Conservation (phyloP, 352 stramenopile species). For the Globisporangium barbulae region DNA sequence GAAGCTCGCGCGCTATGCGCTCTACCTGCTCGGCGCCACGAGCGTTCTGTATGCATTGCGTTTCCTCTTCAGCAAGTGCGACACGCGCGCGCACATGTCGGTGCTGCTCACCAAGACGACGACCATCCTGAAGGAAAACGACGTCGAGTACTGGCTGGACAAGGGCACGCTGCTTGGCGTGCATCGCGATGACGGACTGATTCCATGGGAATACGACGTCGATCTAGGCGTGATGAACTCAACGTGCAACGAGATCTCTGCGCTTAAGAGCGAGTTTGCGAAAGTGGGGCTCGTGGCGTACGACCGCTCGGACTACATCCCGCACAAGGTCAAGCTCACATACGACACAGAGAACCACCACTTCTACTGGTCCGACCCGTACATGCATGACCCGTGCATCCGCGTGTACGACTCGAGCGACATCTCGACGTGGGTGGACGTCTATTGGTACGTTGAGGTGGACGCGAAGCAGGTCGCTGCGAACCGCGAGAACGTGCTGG, state of each 20-base stretch:
- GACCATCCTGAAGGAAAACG: conserved; percentile 52
- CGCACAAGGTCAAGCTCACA: conserved; percentile 81
- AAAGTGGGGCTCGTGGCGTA: conserved; percentile 60
- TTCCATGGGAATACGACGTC: conserved; percentile 81
- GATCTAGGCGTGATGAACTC: conserved; percentile 79
- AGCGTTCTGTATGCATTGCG: conserved; percentile 36
- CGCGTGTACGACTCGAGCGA: conserved; percentile 67
- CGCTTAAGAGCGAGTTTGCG: conserved; percentile 61
- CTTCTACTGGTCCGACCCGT: conserved; percentile 77
- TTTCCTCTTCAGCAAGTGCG: conserved; percentile 73
- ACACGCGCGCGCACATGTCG: conserved; percentile 69
- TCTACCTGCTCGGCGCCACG: conserved; percentile 27
- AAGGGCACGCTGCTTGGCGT: conserved; percentile 73
- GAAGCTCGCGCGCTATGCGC: conserved; percentile 28
- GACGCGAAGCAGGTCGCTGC: conserved; percentile 36
- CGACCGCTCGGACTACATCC: conserved; percentile 65
- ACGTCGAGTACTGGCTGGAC: conserved; percentile 82
- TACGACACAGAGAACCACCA: conserved; percentile 82
- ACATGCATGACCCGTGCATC: conserved; percentile 73
- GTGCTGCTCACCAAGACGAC: conserved; percentile 66
- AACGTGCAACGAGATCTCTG: conserved; percentile 64
- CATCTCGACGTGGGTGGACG: conserved; percentile 66
- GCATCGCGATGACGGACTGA: conserved; percentile 64
- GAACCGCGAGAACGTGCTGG: conserved; percentile 43
- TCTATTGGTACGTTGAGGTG: conserved; percentile 81